Base-by-base conservation (phyloP, 2,329 filamentous ascomycete genomes). In the Alternaria gansuensis region DNA sequence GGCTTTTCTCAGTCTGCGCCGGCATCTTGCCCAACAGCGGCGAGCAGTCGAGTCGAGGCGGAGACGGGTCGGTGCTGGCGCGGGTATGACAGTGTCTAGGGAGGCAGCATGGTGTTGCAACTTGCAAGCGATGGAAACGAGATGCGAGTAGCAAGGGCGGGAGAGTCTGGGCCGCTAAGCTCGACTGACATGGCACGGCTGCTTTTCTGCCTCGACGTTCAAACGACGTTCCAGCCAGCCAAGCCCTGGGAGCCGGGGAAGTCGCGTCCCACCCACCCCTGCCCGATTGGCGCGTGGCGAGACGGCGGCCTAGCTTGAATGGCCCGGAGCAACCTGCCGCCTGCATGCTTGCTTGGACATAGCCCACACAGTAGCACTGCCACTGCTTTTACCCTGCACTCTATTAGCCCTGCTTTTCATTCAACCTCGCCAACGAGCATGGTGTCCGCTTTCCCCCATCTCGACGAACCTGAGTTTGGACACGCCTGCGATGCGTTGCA, bases 1-100 rank as follows among this genome's bases (percentile, higher is more conserved):
- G 90, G 82, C 89, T 93, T 82, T 91, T 91, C 80, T 95, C 90
- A 66, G 67, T 65, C 45, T 79, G 77, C 78, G 87, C 83, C 78
- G 86, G 80, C 86, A 88, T 88, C 56, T 40, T 62, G 61, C 4
- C 54, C 57, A 26, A 46, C 36, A 53, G 54, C 28, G 26, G 60
- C 31, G 21, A 41, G 41, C 58, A 41, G 11, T 36, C 56, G 61
- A 64, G 64, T 63, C 59, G 59, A 61, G 61, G 53, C 63, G 52
- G 62, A 61, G 62, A 45, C 43, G 44, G 57, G 63, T 67, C 63
- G 65, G 57, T 69, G 67, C 64, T 54, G 66, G 55, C 51, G 65
- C 61, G 60, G 45, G 53, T 62, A 69, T 52, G 46, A 57, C 60
- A 50, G 48, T 45, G 54, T 65, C 54, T 54, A 63, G 63, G 60